Evolutionary conservation across 1,284 basidiomycete genomes (phyloP), one percentile per base, ranked within the genome.

Genomic region (Irpex sp.): DNA sequence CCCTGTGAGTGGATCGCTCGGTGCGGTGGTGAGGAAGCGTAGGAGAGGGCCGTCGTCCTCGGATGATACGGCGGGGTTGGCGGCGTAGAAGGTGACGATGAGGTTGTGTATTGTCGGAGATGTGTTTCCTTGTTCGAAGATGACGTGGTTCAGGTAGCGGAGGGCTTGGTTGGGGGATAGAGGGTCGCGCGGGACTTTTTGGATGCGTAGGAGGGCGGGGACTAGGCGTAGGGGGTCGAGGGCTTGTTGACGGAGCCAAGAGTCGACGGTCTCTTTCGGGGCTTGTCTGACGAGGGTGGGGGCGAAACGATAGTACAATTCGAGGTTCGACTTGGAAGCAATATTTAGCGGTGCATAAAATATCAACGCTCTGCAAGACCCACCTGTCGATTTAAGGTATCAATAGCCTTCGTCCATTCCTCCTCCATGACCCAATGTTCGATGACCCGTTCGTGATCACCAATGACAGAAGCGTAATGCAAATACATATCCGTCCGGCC

Each of bases 41-140:
- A 98, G 80, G 4, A 99, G 83, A 3, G 89, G 86, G 1, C 82
- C 89, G 69, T 97, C 96, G 68, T 94, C 90, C 19, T 85, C 83
- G 4, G 75, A 63, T 78, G 74, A 1, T 79, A 52, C 77, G 15
- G 85, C 82, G 69, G 67, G 59, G 79, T 74, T 0, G 82, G 80
- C 9, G 11, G 91, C 88, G 68, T 94, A 85, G 70, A 98, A 89
- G 0, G 96, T 97, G 67, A 98, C 83, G 56, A 99, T 84, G 49
- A 98, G 86, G 73, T 99, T 99, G 78, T 99, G 95, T 31, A 99
- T 89, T 1, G 92, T 96, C 1, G 93, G 82, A 56, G 93, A 93
- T 0, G 88, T 92, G 68, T 89, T 93, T 52, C 86, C 81, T 69
- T 89, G 87, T 58, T 91, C 85, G 72, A 94, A 93, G 34, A 98